These are phyloP conservation scores for Helianthus tuberosus DNA, from an alignment of 129 eudicot genomes.

Conservation along the genomic window DNA sequence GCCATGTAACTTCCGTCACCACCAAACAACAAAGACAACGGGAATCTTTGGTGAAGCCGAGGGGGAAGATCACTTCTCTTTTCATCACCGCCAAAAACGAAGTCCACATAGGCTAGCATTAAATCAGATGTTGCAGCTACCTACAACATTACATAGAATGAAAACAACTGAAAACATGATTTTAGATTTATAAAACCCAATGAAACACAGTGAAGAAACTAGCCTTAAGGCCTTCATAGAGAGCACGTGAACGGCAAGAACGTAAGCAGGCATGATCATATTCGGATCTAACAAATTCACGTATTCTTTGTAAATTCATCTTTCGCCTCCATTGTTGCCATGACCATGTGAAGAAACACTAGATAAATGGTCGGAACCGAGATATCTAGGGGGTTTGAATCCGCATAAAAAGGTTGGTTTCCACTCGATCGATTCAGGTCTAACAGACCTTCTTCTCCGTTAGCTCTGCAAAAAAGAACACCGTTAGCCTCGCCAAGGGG, in stretches of 20 bases:
- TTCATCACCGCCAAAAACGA: conserved; percentile 95
- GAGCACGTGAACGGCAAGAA: conserved; percentile 98
- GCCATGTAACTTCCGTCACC: conserved; percentile 98
- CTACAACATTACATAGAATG: conserved; percentile 37
- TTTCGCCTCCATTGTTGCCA: conserved; percentile 97
- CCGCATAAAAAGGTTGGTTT: too few relatives aligned
- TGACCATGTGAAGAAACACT: too few relatives aligned
- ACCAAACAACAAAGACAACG: conserved; percentile 77
- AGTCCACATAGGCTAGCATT: conserved; percentile 88
- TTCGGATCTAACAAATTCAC: conserved; percentile 94
- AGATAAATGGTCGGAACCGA: too few relatives aligned
- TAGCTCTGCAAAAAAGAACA: too few relatives aligned
- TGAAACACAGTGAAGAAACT: conserved; percentile 9
- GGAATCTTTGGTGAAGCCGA: conserved; percentile 77
- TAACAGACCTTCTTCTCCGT: too few relatives aligned
- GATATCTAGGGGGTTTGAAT: too few relatives aligned
- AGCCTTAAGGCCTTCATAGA: conserved; percentile 96
- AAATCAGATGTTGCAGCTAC: conserved; percentile 95
- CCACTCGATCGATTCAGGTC: too few relatives aligned
- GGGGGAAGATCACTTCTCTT: conserved; percentile 95
- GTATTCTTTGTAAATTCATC: conserved; percentile 78
- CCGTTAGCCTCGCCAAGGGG: too few relatives aligned
- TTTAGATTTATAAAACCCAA: not conserved
- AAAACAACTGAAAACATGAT: not conserved
- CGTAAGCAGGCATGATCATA: conserved; percentile 98